A percentile compares a stretch with the other conserved stretches of the same genome.
phyloP scores from a whole-genome alignment of 2,329 filamentous ascomycete species.

The Diplodia mutila region DNA sequence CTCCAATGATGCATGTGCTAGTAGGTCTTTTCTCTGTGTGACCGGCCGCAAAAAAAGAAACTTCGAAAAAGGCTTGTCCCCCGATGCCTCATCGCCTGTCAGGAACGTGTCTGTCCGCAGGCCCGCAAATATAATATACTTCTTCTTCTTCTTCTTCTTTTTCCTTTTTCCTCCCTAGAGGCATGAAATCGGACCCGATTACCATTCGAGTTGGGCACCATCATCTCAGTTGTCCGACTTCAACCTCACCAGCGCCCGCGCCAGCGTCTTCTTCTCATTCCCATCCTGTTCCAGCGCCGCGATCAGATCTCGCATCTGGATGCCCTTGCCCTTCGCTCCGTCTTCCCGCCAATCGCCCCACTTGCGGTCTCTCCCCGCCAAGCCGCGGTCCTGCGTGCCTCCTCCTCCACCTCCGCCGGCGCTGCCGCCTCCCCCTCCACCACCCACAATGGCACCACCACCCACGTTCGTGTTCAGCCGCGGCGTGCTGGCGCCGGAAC shows the following conservation, averaged over 20 bases:
- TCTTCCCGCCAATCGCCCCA: conserved; percentile 80
- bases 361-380: conserved; percentile 64
- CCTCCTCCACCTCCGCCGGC: conserved; percentile 39
- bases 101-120: no score
- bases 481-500: conserved; percentile 40
- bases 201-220: no score
- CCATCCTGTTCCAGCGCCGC: conserved; percentile 79
- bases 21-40: no score
- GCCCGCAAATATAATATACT: no score
- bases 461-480: conserved; percentile 34
- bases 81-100: no score
- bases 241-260: conserved; percentile 36
- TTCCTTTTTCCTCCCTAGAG: no score
- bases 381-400: conserved; percentile 41
- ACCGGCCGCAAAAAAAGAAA: no score
- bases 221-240: conserved; percentile 31
- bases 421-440: not conserved
- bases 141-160: no score
- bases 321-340: conserved; percentile 65
- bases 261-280: conserved; percentile 61
- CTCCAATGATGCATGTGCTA: no score
- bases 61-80: no score
- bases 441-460: not conserved
- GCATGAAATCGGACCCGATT: no score
- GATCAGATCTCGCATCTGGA: conserved; percentile 84